A percentile compares a stretch with the other conserved stretches of the same genome.
phyloP scores from a whole-genome alignment of 768 basidiomycete genomes.

The Mycena filopes region DNA sequence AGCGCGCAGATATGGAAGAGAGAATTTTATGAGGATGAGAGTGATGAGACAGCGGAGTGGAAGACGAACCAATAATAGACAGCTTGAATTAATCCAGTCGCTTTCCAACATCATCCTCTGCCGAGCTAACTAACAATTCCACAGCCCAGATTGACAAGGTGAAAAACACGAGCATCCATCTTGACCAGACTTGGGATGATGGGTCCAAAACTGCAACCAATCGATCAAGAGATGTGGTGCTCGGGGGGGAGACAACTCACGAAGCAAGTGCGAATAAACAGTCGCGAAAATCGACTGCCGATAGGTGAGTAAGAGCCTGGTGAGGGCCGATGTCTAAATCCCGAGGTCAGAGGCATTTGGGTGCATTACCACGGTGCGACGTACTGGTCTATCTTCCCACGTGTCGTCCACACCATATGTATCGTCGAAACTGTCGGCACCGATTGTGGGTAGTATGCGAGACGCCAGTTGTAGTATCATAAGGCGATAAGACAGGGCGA shows the following conservation, averaged over 20 bases:
- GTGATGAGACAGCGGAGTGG: slow-evolving; percentile 73
- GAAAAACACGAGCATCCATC: slow-evolving; percentile 92
- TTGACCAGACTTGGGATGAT: slow-evolving; percentile 94
- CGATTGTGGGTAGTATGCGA: slow-evolving; percentile 85
- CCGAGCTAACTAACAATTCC: slow-evolving; percentile 82
- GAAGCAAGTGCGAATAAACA: slow-evolving; percentile 86
- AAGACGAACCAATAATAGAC: slow-evolving; percentile 66
- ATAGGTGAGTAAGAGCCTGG: slow-evolving; percentile 81
- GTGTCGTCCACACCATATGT: slow-evolving; percentile 70
- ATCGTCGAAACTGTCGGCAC: slow-evolving; percentile 81
- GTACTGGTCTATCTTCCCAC: slow-evolving; percentile 82
- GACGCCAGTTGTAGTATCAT: slow-evolving; percentile 84
- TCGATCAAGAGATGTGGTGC: slow-evolving; percentile 4
- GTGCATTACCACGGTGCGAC: slow-evolving; percentile 29
- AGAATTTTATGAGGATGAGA: slow-evolving; percentile 83
- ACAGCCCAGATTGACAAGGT: slow-evolving; percentile 86
- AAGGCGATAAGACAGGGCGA: slow-evolving; percentile 84
- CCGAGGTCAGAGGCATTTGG: neutral
- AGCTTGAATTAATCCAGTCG: slow-evolving; percentile 70
- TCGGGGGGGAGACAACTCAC: slow-evolving; percentile 50
- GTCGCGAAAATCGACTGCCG: slow-evolving; percentile 87
- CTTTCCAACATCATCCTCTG: slow-evolving; percentile 74
- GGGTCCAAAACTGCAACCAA: slow-evolving; percentile 76
- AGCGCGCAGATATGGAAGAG: slow-evolving; percentile 93
- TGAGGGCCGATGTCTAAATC: slow-evolving; percentile 77